phyloP scores from a whole-genome alignment of 176 grass and related monocot genomes.

The Hyparrhenia diplandra region DNA sequence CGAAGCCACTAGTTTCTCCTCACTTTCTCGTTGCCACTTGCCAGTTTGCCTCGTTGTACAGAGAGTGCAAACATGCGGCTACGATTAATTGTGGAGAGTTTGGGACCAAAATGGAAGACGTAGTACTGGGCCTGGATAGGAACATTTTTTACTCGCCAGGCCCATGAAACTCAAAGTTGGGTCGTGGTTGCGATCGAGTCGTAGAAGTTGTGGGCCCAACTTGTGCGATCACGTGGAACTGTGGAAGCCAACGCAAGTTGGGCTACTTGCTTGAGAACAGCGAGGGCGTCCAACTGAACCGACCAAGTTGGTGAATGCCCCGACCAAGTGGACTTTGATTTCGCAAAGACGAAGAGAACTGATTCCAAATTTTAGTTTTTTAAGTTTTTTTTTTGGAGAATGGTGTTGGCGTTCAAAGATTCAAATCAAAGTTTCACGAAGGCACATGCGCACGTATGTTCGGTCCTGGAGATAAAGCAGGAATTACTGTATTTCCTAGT shows the following conservation, averaged over 20 bases:
- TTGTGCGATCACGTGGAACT: neutral
- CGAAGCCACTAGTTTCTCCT: slow-evolving; percentile 16
- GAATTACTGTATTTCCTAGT: neutral
- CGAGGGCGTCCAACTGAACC: neutral
- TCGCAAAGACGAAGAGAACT: neutral
- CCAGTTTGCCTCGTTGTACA: neutral
- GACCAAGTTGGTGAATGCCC: neutral
- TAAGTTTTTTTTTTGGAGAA: neutral
- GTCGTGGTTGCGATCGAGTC: neutral
- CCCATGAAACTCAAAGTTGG: neutral
- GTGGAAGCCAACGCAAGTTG: too few species aligned
- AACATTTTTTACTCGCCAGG: neutral
- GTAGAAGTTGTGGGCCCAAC: neutral
- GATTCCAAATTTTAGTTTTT: neutral
- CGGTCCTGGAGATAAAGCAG: neutral
- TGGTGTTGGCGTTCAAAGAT: neutral
- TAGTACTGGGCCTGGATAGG: neutral
- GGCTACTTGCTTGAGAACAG: too few species aligned
- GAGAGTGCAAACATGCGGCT: neutral
- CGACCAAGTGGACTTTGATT: neutral
- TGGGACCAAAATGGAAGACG: neutral
- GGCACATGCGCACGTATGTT: neutral
- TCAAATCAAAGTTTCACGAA: neutral
- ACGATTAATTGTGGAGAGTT: neutral
- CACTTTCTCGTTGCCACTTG: neutral